Evolutionary conservation across 2,329 filamentous ascomycete genomes (phyloP), one percentile per base, ranked within the genome.

Genomic region (Ambrosiella xylebori): DNA sequence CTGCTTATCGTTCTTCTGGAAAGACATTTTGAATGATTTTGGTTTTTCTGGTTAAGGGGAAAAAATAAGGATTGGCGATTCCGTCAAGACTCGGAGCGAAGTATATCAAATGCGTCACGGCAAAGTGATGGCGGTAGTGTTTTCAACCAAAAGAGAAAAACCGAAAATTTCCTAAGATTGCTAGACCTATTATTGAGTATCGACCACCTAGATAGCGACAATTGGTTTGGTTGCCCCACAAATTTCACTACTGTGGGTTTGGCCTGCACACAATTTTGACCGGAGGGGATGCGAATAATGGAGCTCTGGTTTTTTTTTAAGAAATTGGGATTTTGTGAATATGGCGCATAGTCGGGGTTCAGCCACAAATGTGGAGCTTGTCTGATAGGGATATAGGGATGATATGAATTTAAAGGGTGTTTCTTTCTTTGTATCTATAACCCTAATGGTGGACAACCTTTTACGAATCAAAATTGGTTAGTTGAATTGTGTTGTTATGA

Each of bases 1-100:
- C 83, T 96, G 95, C 75, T 54, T 54, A 54, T 95, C 90, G 71
- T 80, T 77, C 84, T 96, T 95, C 76, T 95, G 81, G 84, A 86
- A 93, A 76, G 88, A 93, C 88, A 94, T 94, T 65, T 76, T 85
- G 75, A 70, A n/a, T 35, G 47, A 51, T 51, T 51, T 51, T 51
- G 27, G 2, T 15, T 51, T 51, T 36, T 51, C 13, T 36, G 15
- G 17, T 36, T 13, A 51, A 9, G 35, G 47, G 6, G 7, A 51
- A 27, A 59, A 57, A 51, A 63, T 62, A 62, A 62, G 63, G 59
- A 19, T 40, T 41, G 39, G 62, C 60, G 57, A 53, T 68, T 62
- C 81, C 83, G 80, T 87, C 85, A 88, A 79, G 85, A 89, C 85
- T 86, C 85, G 84, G 85, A 85, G 59, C 59, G 52, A 81, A 76